These are phyloP conservation scores for Penicillium flavigenum DNA, from an alignment of 495 filamentous ascomycete genomes.

Conservation along the genomic window DNA sequence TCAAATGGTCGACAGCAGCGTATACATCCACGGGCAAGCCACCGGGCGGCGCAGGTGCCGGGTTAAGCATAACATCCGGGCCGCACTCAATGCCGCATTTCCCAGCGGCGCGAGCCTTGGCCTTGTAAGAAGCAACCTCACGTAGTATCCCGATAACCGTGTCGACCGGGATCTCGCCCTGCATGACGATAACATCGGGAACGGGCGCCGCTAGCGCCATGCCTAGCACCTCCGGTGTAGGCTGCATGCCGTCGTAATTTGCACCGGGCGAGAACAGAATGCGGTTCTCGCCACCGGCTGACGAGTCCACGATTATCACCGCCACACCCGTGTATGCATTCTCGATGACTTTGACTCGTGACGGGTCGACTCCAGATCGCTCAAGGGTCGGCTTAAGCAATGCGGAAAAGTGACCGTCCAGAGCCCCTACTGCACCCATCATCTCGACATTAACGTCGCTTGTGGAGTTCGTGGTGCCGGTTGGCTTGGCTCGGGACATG, in stretches of 20 bases:
- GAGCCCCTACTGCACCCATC: constrained; percentile 75
- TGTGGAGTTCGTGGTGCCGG: constrained; percentile 23
- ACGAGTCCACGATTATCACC: constrained; percentile 79
- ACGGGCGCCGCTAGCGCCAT: constrained; percentile 35
- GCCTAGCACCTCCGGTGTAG: constrained; percentile 43
- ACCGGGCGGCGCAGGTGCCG: constrained; percentile 69
- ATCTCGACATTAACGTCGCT: constrained; percentile 65
- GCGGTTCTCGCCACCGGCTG: constrained; percentile 76
- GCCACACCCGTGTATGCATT: constrained; percentile 73
- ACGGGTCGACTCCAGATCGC: constrained; percentile 61
- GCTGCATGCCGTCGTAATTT: constrained; percentile 59
- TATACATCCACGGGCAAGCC: constrained; percentile 67
- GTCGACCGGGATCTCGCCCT: constrained; percentile 78
- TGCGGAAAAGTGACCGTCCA: constrained; percentile 47
- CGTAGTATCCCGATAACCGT: constrained; percentile 67
- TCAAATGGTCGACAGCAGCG: constrained; percentile 67
- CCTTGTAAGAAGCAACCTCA: constrained; percentile 33
- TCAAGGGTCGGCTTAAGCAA: constrained; percentile 48
- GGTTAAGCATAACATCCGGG: constrained; percentile 73
- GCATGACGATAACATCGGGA: constrained; percentile 75
- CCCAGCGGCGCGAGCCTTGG: constrained; percentile 46
- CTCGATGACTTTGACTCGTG: constrained; percentile 47
- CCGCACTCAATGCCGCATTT: constrained; percentile 46
- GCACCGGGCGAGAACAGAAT: constrained; percentile 81
- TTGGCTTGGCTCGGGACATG: constrained; percentile 51